Conservation (phyloP, 2,329 filamentous ascomycete genomes). For the Trichophyton equinum region DNA sequence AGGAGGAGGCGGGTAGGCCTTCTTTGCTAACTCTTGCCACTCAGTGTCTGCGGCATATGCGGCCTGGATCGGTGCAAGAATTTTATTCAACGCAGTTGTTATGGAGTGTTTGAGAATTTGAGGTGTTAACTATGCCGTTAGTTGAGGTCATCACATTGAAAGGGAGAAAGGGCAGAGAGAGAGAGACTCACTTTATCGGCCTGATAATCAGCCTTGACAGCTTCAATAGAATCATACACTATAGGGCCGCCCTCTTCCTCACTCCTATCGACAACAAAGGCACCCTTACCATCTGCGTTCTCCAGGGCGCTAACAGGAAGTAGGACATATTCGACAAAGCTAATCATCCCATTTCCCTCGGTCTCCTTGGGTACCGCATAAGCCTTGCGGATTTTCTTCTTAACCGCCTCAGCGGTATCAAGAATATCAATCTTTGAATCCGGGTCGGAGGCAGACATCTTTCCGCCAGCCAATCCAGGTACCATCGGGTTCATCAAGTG, state of each 20-base stretch:
- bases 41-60: constrained; percentile 58
- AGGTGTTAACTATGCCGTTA: constrained; percentile 52
- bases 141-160: not conserved
- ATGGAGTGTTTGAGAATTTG: constrained; percentile 81
- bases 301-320: constrained; percentile 61
- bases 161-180: not conserved
- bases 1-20: constrained; percentile 66
- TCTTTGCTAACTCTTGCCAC: constrained; percentile 65
- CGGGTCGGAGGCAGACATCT: constrained; percentile 67
- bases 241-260: constrained; percentile 57
- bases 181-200: constrained; percentile 54
- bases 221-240: constrained; percentile 62
- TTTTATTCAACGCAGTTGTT: constrained; percentile 55
- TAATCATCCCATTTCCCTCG: constrained; percentile 75
- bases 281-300: constrained; percentile 35
- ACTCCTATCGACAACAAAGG: constrained; percentile 56
- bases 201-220: constrained; percentile 67
- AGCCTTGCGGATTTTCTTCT: constrained; percentile 78
- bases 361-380: constrained; percentile 61
- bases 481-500: constrained; percentile 82
- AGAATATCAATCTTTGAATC: constrained; percentile 76
- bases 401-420: constrained; percentile 59
- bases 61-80: constrained; percentile 65
- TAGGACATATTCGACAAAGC: constrained; percentile 77
- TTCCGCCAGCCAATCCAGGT: constrained; percentile 66